Conservation (phyloP, 1,284 basidiomycete genomes). For the Malassezia caprae region DNA sequence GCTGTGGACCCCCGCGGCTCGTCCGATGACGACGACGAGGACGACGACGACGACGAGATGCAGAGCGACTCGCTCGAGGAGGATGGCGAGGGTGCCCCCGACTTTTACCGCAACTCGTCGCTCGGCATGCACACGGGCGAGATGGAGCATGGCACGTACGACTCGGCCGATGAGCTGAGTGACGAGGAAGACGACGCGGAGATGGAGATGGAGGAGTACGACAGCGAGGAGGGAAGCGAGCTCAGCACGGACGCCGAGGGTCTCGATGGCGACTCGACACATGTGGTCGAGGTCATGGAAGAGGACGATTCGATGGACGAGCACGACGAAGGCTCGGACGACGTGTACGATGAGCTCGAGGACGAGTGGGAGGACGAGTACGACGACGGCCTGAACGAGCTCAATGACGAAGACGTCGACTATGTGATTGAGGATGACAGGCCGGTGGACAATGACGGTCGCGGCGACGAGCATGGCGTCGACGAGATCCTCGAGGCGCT, state of each 20-base stretch:
- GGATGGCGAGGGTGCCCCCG: slow-evolving; percentile 63
- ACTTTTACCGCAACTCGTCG: slow-evolving; percentile 90
- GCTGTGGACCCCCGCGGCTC: not conserved
- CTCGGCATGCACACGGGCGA: slow-evolving; percentile 71
- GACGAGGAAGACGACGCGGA: slow-evolving; percentile 88
- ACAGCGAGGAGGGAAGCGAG: slow-evolving; percentile 29
- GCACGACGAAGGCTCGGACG: slow-evolving; percentile 7
- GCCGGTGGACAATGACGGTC: slow-evolving; percentile 48
- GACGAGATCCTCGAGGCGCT: slow-evolving; percentile 17
- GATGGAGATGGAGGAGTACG: slow-evolving; percentile 68
- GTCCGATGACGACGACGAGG: slow-evolving; percentile 48
- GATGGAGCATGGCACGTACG: slow-evolving; percentile 34
- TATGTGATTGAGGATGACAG: slow-evolving; percentile 52
- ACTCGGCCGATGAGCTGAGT: slow-evolving; percentile 70
- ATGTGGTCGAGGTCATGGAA: slow-evolving; percentile 49
- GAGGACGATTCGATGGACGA: slow-evolving; percentile 23
- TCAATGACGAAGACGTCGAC: slow-evolving; percentile 53
- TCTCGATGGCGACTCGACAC: slow-evolving; percentile 42
- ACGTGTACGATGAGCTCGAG: slow-evolving; percentile 50
- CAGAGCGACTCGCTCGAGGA: not conserved
- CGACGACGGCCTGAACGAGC: slow-evolving; percentile 15
- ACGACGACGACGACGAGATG: slow-evolving; percentile 52
- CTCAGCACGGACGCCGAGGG: slow-evolving; percentile 50
- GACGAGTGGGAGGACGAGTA: slow-evolving; percentile 54
- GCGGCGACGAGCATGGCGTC: slow-evolving; percentile 17